Conservation (phyloP, 2,329 filamentous ascomycete species). For the Aspergillus quadrilineatus region DNA sequence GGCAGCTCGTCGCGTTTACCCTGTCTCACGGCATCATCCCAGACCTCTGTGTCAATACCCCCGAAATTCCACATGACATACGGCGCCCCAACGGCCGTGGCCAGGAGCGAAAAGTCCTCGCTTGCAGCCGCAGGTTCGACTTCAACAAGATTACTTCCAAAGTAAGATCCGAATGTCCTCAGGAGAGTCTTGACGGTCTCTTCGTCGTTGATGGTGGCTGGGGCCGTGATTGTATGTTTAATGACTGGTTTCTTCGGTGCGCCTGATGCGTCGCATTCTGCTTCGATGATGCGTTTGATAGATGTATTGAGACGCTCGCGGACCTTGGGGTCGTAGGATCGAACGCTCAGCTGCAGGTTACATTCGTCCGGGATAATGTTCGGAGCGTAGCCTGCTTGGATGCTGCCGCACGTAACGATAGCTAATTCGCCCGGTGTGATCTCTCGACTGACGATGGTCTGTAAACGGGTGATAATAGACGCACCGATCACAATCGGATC, state of each 20-base stretch:
- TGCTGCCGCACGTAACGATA: constrained; percentile 47
- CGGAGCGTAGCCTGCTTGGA: constrained; percentile 44
- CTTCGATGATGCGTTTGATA: constrained; percentile 49
- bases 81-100: constrained; percentile 50
- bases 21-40: constrained; percentile 50
- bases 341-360: constrained; percentile 44
- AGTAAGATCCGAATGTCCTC: constrained; percentile 48
- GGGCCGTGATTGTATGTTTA: constrained; percentile 42
- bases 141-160: constrained; percentile 41
- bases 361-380: constrained; percentile 50
- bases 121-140: constrained; percentile 47
- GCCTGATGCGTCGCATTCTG: constrained; percentile 54
- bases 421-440: constrained; percentile 41
- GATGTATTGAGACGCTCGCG: constrained; percentile 37
- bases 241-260: constrained; percentile 47
- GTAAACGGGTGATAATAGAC: constrained; percentile 42
- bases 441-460: constrained; percentile 43
- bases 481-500: constrained; percentile 50
- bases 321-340: constrained; percentile 34
- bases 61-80: constrained; percentile 59
- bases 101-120: constrained; percentile 60
- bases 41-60: constrained; percentile 49
- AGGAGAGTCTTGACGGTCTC: constrained; percentile 44
- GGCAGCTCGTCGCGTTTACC: constrained; percentile 52
- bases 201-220: constrained; percentile 55